A percentile compares a stretch with the other conserved stretches of the same genome.
phyloP scores from a whole-genome alignment of 1,284 basidiomycete species.

The Cryptococcus hybrid region DNA sequence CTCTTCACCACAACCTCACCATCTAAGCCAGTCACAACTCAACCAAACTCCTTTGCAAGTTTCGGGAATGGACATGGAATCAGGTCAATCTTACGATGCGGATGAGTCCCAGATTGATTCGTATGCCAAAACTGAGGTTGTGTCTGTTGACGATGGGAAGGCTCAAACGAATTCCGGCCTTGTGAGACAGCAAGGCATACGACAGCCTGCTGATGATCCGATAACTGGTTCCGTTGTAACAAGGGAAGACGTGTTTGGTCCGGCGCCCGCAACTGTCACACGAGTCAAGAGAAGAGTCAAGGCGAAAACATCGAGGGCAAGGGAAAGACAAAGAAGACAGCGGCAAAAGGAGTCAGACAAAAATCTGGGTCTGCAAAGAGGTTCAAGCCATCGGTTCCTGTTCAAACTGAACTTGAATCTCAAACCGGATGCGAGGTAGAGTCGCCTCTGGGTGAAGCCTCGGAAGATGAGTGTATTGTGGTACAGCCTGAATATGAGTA shows the following conservation, averaged over 20 bases:
- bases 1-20: background rate
- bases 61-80: background rate
- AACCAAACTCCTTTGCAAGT: background rate
- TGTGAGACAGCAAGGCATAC: background rate
- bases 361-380: too few relatives aligned
- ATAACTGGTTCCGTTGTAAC: background rate
- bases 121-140: background rate
- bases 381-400: too few relatives aligned
- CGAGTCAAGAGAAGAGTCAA: conserved; percentile 2
- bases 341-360: too few relatives aligned
- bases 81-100: conserved; percentile 26
- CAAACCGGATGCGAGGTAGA: too few relatives aligned
- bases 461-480: conserved; percentile 12
- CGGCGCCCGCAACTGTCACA: conserved; percentile 9
- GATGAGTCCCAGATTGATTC: conserved; percentile 26
- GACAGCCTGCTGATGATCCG: conserved; percentile 2
- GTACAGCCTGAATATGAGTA: conserved; percentile 4
- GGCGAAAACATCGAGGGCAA: background rate
- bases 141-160: background rate
- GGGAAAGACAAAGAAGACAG: too few relatives aligned
- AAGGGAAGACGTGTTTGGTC: conserved; percentile 34
- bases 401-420: too few relatives aligned
- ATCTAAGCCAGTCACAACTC: background rate
- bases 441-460: conserved; percentile 1
- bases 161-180: background rate